Conservation (phyloP, 768 basidiomycete species). For the Coprinopsis marcescibilis region DNA sequence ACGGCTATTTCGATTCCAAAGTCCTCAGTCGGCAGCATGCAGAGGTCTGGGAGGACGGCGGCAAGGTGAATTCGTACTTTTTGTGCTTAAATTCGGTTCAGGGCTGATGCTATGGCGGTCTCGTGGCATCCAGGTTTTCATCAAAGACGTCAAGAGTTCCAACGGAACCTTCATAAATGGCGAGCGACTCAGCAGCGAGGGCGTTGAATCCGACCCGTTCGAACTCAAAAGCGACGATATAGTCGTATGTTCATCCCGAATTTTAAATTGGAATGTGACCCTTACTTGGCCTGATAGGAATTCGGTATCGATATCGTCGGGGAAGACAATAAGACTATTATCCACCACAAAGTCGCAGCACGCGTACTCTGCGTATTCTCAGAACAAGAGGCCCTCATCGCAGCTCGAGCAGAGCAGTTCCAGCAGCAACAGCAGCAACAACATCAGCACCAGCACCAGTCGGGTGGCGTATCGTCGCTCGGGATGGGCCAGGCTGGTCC, state of each 20-base stretch:
- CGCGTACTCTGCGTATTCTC: slow-evolving; percentile 85
- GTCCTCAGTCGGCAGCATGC: slow-evolving; percentile 91
- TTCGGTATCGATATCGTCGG: slow-evolving; percentile 99
- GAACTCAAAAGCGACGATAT: slow-evolving; percentile 95
- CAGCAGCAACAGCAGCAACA: slow-evolving; percentile 46
- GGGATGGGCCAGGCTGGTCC: slow-evolving; percentile 11
- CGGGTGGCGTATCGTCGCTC: slow-evolving; percentile 12
- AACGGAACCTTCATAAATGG: slow-evolving; percentile 99
- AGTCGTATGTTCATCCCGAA: slow-evolving; percentile 56
- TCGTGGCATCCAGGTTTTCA: slow-evolving; percentile 64
- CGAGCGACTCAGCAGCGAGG: slow-evolving; percentile 81
- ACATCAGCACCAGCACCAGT: slow-evolving; percentile 24
- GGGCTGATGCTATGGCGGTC: background rate
- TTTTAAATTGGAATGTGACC: slow-evolving; percentile 11
- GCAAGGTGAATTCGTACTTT: slow-evolving; percentile 52
- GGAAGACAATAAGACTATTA: slow-evolving; percentile 96
- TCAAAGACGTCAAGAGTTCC: slow-evolving; percentile 97
- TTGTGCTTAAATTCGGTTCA: slow-evolving; percentile 5
- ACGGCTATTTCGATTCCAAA: slow-evolving; percentile 97
- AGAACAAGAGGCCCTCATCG: slow-evolving; percentile 77
- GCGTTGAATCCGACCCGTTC: slow-evolving; percentile 76
- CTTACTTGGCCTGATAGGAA: slow-evolving; percentile 50
- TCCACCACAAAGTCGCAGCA: slow-evolving; percentile 98
- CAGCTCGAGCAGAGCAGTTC: slow-evolving; percentile 64
- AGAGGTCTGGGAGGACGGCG: slow-evolving; percentile 93